Evolutionary conservation across 2,329 filamentous ascomycete species (phyloP), one percentile per base, ranked within the genome.

Genomic region (Alternaria postmessia): DNA sequence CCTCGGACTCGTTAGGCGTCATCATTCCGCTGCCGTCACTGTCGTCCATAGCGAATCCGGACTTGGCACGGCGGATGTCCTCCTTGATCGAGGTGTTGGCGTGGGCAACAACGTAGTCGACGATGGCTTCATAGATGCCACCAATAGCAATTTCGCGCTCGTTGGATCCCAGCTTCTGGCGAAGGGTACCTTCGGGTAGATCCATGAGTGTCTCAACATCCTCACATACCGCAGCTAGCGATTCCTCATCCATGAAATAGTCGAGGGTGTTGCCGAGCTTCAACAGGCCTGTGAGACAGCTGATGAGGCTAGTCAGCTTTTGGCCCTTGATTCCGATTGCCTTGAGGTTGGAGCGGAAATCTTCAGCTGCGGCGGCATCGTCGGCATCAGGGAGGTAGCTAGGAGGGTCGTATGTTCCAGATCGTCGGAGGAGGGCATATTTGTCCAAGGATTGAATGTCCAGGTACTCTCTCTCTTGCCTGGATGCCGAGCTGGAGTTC

Each of bases 321-420:
- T 91, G 86, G 7, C 95, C 95, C 78, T 95, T 97, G 79, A 99
- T 96, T 18, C 95, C 95, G 70, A 99, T 94, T 2, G 91, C 88
- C 77, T 96, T 97, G 26, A 99, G 82, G 8, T 93, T 91, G 34
- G 89, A 84, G 51, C 94, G 88, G 78, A 97, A 96, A 76, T 99
- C 95, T 74, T 99, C 95, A 7, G 94, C 95, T 1, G 94, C 88
- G 1, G 95, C 95, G 7, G 89, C 89, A 81, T 99, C 95, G 70
- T 99, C 95, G 36, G 92, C 94, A 0, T 94, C 94, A 1, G 94
- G 93, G 1, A 98, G 87, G 75, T 96, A 99, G 0, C 90, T 88
- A 0, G 95, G 95, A 1, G 94, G 91, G 14, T 87, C 84, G 76
- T 94, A 98, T 0, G 94, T 97, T 46, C 89, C 90, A 2, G 94